Conservation (phyloP, 164 flowering plant genomes). For the Vitis riparia region DNA sequence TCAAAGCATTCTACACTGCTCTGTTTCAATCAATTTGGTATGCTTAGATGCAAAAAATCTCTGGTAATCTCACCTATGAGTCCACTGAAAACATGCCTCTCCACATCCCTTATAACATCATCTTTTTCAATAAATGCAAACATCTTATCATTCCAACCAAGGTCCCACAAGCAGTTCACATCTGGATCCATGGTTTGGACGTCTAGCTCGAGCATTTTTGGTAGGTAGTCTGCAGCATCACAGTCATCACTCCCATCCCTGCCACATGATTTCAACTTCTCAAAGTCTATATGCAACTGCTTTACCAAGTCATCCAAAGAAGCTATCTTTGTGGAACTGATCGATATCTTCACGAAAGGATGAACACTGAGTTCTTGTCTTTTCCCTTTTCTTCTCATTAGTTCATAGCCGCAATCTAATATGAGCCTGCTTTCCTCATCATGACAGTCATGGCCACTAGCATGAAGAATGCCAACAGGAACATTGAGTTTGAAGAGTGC, state of each 20-base stretch:
- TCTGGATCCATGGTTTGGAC: conserved; percentile 45
- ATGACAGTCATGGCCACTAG: conserved; percentile 22
- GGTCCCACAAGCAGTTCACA: conserved; percentile 84
- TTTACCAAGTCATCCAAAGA: conserved; percentile 68
- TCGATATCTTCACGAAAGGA: conserved; percentile 29
- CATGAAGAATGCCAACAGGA: conserved; percentile 51
- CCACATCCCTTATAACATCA: conserved; percentile 62
- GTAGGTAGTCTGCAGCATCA: conserved; percentile 41
- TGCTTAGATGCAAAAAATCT: conserved; percentile 28
- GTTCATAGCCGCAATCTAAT: conserved; percentile 67
- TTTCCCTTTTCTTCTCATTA: conserved; percentile 76
- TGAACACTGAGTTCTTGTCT: conserved; percentile 47
- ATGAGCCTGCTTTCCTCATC: conserved; percentile 43
- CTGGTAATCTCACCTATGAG: conserved; percentile 57
- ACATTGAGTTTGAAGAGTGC: conserved; percentile 79
- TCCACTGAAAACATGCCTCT: conserved; percentile 51
- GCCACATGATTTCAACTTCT: conserved; percentile 37
- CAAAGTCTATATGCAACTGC: conserved; percentile 56
- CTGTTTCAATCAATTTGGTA: not conserved
- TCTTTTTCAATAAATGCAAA: conserved; percentile 47
- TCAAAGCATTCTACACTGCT: no score
- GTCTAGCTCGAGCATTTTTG: conserved; percentile 61
- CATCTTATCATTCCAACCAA: conserved; percentile 54
- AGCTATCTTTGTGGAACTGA: conserved; percentile 24
- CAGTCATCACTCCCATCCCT: conserved; percentile 24